These are phyloP conservation scores for Erodium trifolium DNA, from an alignment of 441 rosid species.

Conservation along the genomic window DNA sequence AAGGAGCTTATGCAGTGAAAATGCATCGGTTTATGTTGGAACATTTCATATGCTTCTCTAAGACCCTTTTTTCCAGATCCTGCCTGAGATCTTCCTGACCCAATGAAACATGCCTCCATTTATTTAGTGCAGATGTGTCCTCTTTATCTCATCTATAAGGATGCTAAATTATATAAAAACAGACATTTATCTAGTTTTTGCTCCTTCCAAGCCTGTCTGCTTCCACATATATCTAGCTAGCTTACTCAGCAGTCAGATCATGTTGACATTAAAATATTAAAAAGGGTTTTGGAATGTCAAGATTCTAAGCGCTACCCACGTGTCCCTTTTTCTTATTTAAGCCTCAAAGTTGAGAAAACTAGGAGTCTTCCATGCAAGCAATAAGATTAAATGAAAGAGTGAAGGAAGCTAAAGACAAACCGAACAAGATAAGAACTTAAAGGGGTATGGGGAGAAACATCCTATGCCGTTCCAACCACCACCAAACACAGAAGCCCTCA, in stretches of 20 bases:
- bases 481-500: slow-evolving; percentile 35
- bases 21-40: slow-evolving; percentile 34
- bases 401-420: slow-evolving; percentile 13
- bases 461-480: slow-evolving; percentile 44
- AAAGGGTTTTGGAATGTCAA: slow-evolving; percentile 30
- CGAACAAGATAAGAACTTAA: slow-evolving; percentile 29
- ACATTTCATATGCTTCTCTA: slow-evolving; percentile 25
- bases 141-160: slow-evolving; percentile 29
- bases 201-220: slow-evolving; percentile 38
- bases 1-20: slow-evolving; percentile 28
- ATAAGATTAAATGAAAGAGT: slow-evolving; percentile 10
- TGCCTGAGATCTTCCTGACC: slow-evolving; percentile 47
- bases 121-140: slow-evolving; percentile 16
- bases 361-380: slow-evolving; percentile 20
- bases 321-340: slow-evolving; percentile 17
- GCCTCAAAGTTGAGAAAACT: slow-evolving; percentile 14
- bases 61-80: slow-evolving; percentile 31
- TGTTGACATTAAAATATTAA: slow-evolving; percentile 13
- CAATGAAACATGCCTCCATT: slow-evolving; percentile 34
- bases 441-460: slow-evolving; percentile 35
- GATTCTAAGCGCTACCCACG: slow-evolving; percentile 28
- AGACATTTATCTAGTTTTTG: slow-evolving; percentile 12
- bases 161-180: slow-evolving; percentile 13
- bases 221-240: slow-evolving; percentile 13
- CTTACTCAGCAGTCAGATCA: slow-evolving; percentile 13